phyloP scores from a whole-genome alignment of 352 stramenopile genomes.

The Phytophthora tentaculata region DNA sequence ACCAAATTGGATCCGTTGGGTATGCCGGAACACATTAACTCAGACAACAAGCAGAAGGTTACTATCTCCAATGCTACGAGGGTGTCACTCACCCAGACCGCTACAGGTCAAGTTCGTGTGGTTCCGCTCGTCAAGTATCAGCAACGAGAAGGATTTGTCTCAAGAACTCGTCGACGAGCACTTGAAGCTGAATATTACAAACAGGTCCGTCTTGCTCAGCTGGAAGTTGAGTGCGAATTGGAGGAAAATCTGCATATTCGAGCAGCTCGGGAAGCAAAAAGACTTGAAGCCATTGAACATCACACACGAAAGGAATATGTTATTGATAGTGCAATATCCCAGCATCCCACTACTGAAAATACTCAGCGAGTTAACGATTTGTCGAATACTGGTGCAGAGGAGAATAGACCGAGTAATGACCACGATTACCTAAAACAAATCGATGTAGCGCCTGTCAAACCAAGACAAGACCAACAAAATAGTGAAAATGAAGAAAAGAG shows the following conservation, averaged over 20 bases:
- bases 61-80: slow-evolving; percentile 1
- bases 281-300: slow-evolving; percentile 19
- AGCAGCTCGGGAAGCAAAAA: slow-evolving; percentile 49
- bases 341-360: background rate
- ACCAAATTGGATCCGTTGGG: slow-evolving; percentile 21
- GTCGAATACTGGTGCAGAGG: background rate
- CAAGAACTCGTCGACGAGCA: slow-evolving; percentile 55
- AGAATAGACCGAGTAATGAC: background rate
- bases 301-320: slow-evolving; percentile 23
- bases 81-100: slow-evolving; percentile 5
- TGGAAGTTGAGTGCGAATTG: slow-evolving; percentile 76
- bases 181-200: slow-evolving; percentile 74
- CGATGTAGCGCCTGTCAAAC: background rate
- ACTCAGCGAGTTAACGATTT: background rate
- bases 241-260: slow-evolving; percentile 79
- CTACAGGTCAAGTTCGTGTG: slow-evolving; percentile 30
- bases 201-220: slow-evolving; percentile 66
- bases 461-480: no score
- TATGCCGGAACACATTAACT: background rate
- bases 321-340: slow-evolving; percentile 5
- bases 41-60: background rate
- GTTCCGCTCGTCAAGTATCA: slow-evolving; percentile 15
- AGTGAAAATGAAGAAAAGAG: background rate
- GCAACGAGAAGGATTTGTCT: slow-evolving; percentile 56
- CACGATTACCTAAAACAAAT: background rate